Percentiles rank a stretch among this genome's conserved stretches.
Evolutionary conservation across 352 stramenopile genomes (phyloP).

Genomic region (Hyaloperonospora brassicae): DNA sequence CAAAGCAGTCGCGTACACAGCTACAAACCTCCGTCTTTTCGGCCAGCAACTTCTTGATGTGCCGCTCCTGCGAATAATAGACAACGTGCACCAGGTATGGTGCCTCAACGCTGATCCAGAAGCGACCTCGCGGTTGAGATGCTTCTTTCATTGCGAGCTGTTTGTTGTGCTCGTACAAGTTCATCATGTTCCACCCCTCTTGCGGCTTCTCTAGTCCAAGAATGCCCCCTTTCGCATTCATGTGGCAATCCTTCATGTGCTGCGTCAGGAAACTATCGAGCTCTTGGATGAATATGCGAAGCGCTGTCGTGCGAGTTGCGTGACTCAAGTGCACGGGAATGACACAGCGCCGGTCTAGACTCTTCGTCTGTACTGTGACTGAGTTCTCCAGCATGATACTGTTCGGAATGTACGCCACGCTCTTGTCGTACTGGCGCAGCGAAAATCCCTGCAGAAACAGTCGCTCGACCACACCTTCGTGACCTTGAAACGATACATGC

Average conservation of each 20-base stretch:
- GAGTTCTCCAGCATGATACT: slow-evolving; percentile 68
- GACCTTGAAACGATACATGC: slow-evolving; percentile 63
- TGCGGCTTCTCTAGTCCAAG: slow-evolving; percentile 41
- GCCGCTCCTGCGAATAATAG: slow-evolving; percentile 65
- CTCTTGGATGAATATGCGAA: slow-evolving; percentile 71
- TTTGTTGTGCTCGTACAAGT: slow-evolving; percentile 36
- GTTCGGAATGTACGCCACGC: slow-evolving; percentile 74
- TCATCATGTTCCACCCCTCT: slow-evolving; percentile 40
- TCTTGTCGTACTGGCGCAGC: slow-evolving; percentile 74
- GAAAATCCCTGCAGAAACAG: slow-evolving; percentile 79
- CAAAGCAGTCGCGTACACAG: background rate
- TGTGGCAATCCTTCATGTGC: slow-evolving; percentile 25
- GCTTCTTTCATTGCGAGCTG: slow-evolving; percentile 24
- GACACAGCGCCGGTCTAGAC: slow-evolving; percentile 42
- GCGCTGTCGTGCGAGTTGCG: slow-evolving; percentile 30
- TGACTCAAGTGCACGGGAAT: slow-evolving; percentile 57
- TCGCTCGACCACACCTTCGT: slow-evolving; percentile 75
- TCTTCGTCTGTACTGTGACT: slow-evolving; percentile 64
- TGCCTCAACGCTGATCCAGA: slow-evolving; percentile 66
- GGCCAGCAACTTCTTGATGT: slow-evolving; percentile 47
- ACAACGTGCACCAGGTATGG: slow-evolving; percentile 66
- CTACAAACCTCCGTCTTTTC: slow-evolving; percentile 64
- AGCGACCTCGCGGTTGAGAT: slow-evolving; percentile 26
- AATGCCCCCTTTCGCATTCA: slow-evolving; percentile 29
- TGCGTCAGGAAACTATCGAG: slow-evolving; percentile 49